These are phyloP conservation scores for Phytophthora idaei DNA, from an alignment of 352 stramenopile species.

Conservation along the genomic window DNA sequence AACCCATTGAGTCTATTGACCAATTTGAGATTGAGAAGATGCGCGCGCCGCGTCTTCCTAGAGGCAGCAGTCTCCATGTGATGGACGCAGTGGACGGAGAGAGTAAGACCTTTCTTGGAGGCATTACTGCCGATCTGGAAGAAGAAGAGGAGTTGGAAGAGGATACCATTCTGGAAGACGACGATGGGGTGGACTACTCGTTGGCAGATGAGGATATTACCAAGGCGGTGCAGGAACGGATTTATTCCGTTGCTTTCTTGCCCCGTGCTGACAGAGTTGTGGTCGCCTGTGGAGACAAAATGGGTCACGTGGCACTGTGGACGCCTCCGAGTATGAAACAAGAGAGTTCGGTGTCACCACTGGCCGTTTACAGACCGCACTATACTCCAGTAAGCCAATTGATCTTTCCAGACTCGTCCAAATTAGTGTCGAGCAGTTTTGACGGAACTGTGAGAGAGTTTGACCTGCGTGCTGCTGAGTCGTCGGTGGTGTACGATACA, in stretches of 20 bases:
- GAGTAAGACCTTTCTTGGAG: conserved; percentile 48
- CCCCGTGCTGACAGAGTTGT: conserved; percentile 65
- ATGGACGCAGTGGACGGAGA: conserved; percentile 38
- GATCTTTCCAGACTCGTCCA: conserved; percentile 62
- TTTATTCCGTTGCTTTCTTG: conserved; percentile 84
- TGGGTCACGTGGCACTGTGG: conserved; percentile 78
- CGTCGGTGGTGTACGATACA: conserved; percentile 61
- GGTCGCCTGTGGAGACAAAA: conserved; percentile 74
- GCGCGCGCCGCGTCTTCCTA: conserved; percentile 5
- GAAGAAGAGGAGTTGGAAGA: conserved; percentile 45
- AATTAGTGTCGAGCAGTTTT: conserved; percentile 75
- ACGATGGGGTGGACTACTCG: conserved; percentile 54
- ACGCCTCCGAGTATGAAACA: conserved; percentile 28
- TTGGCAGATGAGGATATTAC: conserved; percentile 62
- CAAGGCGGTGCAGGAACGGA: conserved; percentile 73
- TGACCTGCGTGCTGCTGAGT: conserved; percentile 60
- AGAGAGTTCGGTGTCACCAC: conserved; percentile 6
- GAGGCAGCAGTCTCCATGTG: conserved; percentile 24
- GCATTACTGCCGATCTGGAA: conserved; percentile 37
- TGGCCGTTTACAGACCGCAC: conserved; percentile 77
- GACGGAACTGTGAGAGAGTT: conserved; percentile 74
- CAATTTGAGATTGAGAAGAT: conserved; percentile 29
- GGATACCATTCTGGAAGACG: conserved; percentile 35
- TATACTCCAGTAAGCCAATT: conserved; percentile 66
- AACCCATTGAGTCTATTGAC: conserved; percentile 35